Evolutionary conservation across 345 rosid genomes (phyloP), one percentile per base, ranked within the genome.

Genomic region (Trapa bicornis): DNA sequence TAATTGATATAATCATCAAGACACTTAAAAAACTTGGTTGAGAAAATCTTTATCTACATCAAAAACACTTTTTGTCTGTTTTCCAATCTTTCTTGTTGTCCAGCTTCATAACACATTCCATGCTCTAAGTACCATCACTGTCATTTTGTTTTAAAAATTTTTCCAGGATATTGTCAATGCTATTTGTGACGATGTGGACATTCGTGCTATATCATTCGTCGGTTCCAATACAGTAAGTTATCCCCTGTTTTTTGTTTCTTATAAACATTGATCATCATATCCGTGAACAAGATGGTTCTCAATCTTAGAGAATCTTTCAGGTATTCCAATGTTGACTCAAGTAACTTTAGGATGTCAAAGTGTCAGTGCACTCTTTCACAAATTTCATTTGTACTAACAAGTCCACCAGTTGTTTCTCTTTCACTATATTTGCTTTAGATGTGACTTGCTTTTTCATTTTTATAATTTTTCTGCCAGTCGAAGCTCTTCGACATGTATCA

Each of bases 121-220:
- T 35, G 8, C 37, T 32, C 14, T 58, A 8, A 33, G 22, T 54
- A 1, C n/a, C 33, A 37, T 35, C 32, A 6, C 7, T 35, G 65
- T 37, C 3, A 65, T 32, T 35, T 41, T 41, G 4, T 41, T 41
- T 41, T 41, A 41, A 39, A 41, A 22, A 22, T 0, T 22, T 68
- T 66, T 71, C 58, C 86, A 93, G 98, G 97, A 88, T 72, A 74
- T 86, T 68, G 98, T 93, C 61, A 88, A 93, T 77, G 92, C 97
- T 57, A 90, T 94, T 80, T 94, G 99, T 76, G 99, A 94, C 74
- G 82, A 91, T 48, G 91, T 86, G 0, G 71, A 86, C 65, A 82
- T 94, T 75, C 86, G 78, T 76, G 99, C 99, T 64, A 76, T 94
- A 71, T 94, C 99, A 39, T 94, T 94, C 73, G 99, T 93, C 61